A percentile compares a stretch with the other conserved stretches of the same genome.
Evolutionary conservation across 345 rosid species (phyloP).

Genomic region (Schrenkiella parvula): DNA sequence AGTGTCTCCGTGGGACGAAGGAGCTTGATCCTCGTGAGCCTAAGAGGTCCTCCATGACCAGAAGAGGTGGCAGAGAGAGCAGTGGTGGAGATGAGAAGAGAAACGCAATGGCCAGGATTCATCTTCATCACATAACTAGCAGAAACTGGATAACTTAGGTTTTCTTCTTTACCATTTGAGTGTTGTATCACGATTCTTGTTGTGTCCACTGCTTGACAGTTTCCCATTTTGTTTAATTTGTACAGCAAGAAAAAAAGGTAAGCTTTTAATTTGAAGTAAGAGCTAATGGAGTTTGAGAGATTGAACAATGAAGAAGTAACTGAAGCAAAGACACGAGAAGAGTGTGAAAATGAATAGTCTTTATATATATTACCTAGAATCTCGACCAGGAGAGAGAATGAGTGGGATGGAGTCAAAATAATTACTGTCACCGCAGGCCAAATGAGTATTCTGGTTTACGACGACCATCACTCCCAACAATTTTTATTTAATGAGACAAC

Average conservation of each 20-base stretch:
- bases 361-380: slow-evolving; percentile 8
- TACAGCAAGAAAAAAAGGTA: neutral
- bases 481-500: neutral
- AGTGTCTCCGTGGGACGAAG: slow-evolving; percentile 84
- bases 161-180: slow-evolving; percentile 73
- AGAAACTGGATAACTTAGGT: slow-evolving; percentile 51
- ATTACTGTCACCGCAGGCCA: slow-evolving; percentile 30
- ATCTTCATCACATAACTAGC: slow-evolving; percentile 71
- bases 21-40: slow-evolving; percentile 86
- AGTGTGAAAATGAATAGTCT: slow-evolving; percentile 10
- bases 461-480: slow-evolving; percentile 1
- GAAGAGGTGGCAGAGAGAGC: slow-evolving; percentile 35
- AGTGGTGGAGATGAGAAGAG: slow-evolving; percentile 79
- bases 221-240: slow-evolving; percentile 53
- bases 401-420: slow-evolving; percentile 24
- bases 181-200: slow-evolving; percentile 72
- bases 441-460: slow-evolving; percentile 22
- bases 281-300: neutral
- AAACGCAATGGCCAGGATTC: slow-evolving; percentile 91
- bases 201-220: slow-evolving; percentile 87
- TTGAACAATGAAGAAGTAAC: neutral
- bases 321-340: slow-evolving; percentile 22
- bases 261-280: neutral
- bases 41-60: slow-evolving; percentile 37
- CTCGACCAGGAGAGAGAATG: slow-evolving; percentile 9